Base-by-base conservation (phyloP, 2,329 filamentous ascomycete genomes). In the Tolypocladium paradoxum region DNA sequence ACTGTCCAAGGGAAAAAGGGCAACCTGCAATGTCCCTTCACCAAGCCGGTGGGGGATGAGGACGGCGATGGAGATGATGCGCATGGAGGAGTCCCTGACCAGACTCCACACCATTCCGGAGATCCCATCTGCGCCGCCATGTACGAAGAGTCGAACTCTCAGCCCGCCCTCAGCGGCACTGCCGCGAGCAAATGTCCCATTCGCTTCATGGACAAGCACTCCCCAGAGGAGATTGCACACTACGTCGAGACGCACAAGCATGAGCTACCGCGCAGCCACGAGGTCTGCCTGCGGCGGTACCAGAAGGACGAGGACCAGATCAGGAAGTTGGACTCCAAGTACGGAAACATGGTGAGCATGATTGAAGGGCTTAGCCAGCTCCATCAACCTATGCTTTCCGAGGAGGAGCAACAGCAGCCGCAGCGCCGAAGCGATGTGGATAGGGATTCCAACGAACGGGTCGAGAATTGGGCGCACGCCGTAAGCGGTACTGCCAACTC, bases 201-300 rank as follows among this genome's bases (percentile, higher is more conserved):
- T 55, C 87, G 92, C 48, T 96, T 87, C 71, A 76, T 96, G 65
- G 87, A 96, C 68, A 86, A 95, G 67, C 91, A 96, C 65, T 90
- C 90, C 2, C 89, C 92, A 2, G 89, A 96, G 72, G 91, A 96
- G 65, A 85, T 97, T 56, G 92, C 92, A 16, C 83, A 87, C 63
- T 97, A 96, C 68, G 90, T 97, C 64, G 89, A 96, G 68, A 90
- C 85, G 51, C 91, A 96, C 73, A 96, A 96, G 68, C 91, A 97
- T 70, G 88, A 96, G 68, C 81, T 97, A 52, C 92, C 92, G 11
- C 83, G 92, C 61, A 96, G 90, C 66, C 92, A 97, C 70, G 90
- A 95, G 66, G 82, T 96, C 46, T 97, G 92, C 68, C 84, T 97
- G 56, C 85, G 88, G 64, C 82, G 91, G 54, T 96, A 96, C 66